Evolutionary conservation across 257 asterid genomes (phyloP).

Genomic region (Solanum clarkiae): DNA sequence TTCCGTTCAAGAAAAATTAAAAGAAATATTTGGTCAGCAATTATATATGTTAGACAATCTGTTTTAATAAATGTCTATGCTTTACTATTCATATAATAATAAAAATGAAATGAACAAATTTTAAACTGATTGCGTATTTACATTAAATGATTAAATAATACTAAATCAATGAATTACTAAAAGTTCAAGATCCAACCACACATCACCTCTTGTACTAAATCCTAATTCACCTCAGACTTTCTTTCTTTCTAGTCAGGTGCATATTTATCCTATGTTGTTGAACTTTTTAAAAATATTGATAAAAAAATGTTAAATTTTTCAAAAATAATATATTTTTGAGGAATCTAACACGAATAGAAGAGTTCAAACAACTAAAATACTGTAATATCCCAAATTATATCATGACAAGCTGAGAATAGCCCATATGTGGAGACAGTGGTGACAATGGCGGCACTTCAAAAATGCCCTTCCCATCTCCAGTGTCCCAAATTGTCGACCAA

Average conservation of each 20-base stretch:
- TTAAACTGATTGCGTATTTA: slow-evolving; percentile 1
- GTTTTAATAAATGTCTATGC: background rate
- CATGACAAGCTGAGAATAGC: slow-evolving; percentile 24
- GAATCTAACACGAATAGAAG: fast-evolving
- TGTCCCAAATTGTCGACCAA: slow-evolving; percentile 79
- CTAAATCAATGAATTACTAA: background rate
- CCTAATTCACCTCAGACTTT: slow-evolving; percentile 34
- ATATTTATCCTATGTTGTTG: background rate
- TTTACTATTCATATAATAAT: too few species aligned
- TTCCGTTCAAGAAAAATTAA: background rate
- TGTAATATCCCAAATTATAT: background rate
- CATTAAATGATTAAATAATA: background rate
- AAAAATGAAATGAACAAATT: background rate
- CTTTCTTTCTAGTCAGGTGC: slow-evolving; percentile 29
- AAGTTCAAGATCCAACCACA: background rate
- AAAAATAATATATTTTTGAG: too few species aligned
- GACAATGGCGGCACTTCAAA: slow-evolving; percentile 75
- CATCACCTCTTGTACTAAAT: background rate
- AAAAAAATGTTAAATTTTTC: too few species aligned
- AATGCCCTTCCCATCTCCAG: slow-evolving; percentile 58
- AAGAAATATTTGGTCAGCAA: too few species aligned
- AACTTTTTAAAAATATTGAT: too few species aligned
- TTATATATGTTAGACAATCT: background rate
- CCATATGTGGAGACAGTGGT: slow-evolving; percentile 34
- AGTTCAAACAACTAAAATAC: background rate